A percentile compares a stretch with the other conserved stretches of the same genome.
These are phyloP conservation scores for Kodamaea leandrae DNA, from an alignment of 805 yeast genomes.

Conservation along the genomic window DNA sequence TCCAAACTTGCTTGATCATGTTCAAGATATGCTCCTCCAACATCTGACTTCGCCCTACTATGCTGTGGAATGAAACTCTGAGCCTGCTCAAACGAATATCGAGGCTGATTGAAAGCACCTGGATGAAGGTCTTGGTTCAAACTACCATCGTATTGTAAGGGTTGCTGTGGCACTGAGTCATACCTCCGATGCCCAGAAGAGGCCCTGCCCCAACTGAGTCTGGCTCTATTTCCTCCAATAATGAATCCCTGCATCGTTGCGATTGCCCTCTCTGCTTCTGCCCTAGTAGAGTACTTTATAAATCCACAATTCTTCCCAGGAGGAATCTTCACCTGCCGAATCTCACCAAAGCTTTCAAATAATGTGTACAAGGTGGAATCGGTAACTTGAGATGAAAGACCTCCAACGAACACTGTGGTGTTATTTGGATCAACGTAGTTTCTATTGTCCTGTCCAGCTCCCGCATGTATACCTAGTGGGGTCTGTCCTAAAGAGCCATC, in stretches of 20 bases:
- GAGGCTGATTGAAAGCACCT: neutral
- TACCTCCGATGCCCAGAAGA: conserved; percentile 26
- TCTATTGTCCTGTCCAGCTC: neutral
- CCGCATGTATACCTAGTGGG: neutral
- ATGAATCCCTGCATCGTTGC: conserved; percentile 87
- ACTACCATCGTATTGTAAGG: neutral
- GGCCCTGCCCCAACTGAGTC: conserved; percentile 84
- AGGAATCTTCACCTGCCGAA: conserved; percentile 70
- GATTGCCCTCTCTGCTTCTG: conserved; percentile 83
- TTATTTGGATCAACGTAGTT: conserved; percentile 51
- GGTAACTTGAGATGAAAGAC: conserved; percentile 59
- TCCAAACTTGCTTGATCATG: neutral
- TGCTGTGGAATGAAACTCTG: neutral
- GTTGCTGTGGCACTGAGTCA: neutral
- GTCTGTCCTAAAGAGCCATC: neutral
- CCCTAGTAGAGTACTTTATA: conserved; percentile 74
- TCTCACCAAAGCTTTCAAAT: conserved; percentile 72
- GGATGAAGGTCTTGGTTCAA: neutral
- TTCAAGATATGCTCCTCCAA: neutral
- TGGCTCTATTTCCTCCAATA: conserved; percentile 76
- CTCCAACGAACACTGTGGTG: conserved; percentile 79
- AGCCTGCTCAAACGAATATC: neutral
- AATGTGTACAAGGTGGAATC: conserved; percentile 60
- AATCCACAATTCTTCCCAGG: conserved; percentile 86
- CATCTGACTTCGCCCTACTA: neutral